Conservation (phyloP, 1,284 basidiomycete genomes). For the Rhodotorula sp. region DNA sequence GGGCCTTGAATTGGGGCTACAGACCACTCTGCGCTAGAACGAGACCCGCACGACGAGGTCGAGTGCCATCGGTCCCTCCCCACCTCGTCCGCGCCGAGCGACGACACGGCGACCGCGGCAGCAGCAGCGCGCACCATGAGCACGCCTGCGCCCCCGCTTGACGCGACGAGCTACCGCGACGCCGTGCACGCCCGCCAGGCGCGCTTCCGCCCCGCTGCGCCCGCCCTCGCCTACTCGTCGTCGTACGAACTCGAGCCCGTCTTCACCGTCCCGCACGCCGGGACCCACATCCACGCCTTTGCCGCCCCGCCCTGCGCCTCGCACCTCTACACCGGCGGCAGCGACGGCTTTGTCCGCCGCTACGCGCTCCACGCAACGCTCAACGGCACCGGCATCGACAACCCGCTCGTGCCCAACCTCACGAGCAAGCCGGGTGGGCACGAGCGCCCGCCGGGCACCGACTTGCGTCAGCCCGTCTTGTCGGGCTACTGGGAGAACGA, state of each 20-base stretch:
- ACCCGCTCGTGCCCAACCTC: constrained; percentile 24
- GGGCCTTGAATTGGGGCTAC: too few species aligned
- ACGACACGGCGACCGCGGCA: too few species aligned
- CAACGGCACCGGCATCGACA: constrained; percentile 24
- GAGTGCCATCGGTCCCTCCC: background rate
- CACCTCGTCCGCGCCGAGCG: background rate
- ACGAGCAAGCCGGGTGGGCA: constrained; percentile 24
- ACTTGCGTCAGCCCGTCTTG: constrained; percentile 30
- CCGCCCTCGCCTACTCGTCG: background rate
- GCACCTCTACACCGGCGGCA: constrained; percentile 42
- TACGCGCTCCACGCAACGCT: constrained; percentile 40
- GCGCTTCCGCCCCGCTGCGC: constrained; percentile 13
- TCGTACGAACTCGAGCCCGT: constrained; percentile 32
- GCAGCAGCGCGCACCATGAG: background rate
- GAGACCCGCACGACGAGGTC: too few species aligned
- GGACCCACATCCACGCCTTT: constrained; percentile 35
- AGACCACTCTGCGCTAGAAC: too few species aligned
- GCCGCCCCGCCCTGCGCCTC: constrained; percentile 40
- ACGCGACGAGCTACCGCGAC: background rate
- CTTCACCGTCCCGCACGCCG: constrained; percentile 37
- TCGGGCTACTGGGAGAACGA: constrained; percentile 45
- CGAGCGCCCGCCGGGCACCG: constrained; percentile 1
- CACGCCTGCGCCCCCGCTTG: background rate
- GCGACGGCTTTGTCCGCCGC: constrained; percentile 44
- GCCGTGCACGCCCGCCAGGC: background rate